Conservation (phyloP, 495 filamentous ascomycete species). For the Cryomyces minteri region DNA sequence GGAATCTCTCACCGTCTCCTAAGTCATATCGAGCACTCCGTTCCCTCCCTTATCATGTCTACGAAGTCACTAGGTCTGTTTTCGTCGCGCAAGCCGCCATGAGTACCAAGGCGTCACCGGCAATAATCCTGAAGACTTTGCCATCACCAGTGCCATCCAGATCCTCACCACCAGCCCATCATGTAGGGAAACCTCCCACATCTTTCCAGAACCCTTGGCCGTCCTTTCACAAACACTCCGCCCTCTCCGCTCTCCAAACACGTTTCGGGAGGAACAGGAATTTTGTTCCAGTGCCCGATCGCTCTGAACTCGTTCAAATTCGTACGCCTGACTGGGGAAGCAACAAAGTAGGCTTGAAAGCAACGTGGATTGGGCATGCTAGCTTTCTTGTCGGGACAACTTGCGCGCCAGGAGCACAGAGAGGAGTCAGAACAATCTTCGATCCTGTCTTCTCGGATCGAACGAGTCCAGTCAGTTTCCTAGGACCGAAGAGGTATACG, state of each 20-base stretch:
- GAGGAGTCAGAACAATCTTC: constrained; percentile 25
- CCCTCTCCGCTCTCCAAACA: constrained; percentile 7
- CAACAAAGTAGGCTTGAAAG: constrained; percentile 15
- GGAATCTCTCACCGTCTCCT: too few relatives aligned
- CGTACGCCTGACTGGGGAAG: constrained; percentile 19
- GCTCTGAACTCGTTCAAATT: constrained; percentile 15
- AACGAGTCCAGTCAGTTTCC: constrained; percentile 25
- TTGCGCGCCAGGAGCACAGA: constrained; percentile 5
- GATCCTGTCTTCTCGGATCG: constrained; percentile 36
- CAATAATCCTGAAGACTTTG: too few relatives aligned
- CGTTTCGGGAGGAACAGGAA: constrained; percentile 14
- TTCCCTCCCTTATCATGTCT: too few relatives aligned
- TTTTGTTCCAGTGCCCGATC: constrained; percentile 21
- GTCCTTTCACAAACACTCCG: constrained; percentile 20
- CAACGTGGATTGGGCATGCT: constrained; percentile 37
- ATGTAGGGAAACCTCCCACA: constrained; percentile 14
- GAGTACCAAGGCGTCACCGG: too few relatives aligned
- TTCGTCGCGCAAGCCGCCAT: too few relatives aligned
- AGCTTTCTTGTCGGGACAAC: constrained; percentile 26
- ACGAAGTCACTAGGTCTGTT: too few relatives aligned
- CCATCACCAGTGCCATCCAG: too few relatives aligned
- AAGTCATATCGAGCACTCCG: too few relatives aligned
- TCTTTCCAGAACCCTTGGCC: constrained; percentile 38
- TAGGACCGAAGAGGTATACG: constrained; percentile 31
- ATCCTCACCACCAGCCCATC: constrained; percentile 5